A percentile compares a stretch with the other conserved stretches of the same genome.
Evolutionary conservation across 1,284 basidiomycete genomes (phyloP).

Genomic region (Dichomitus squalens): DNA sequence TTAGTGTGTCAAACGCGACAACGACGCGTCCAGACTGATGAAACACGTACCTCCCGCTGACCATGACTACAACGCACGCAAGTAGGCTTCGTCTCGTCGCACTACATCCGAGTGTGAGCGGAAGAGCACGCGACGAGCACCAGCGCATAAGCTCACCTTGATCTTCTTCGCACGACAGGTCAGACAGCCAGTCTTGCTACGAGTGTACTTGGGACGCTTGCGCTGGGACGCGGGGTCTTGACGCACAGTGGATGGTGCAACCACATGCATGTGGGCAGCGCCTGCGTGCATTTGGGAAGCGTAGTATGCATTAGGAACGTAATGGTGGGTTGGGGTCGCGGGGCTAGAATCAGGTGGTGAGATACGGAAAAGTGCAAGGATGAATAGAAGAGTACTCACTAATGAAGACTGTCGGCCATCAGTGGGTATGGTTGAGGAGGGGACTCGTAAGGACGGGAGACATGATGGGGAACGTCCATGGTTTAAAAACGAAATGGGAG

Average conservation of each 20-base stretch:
- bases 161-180: constrained; percentile 87
- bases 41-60: constrained; percentile 65
- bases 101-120: constrained; percentile 45
- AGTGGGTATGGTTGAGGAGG: constrained; percentile 38
- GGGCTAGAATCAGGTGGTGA: constrained; percentile 34
- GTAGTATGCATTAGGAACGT: constrained; percentile 47
- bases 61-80: constrained; percentile 81
- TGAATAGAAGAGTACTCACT: constrained; percentile 45
- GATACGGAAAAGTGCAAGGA: constrained; percentile 5
- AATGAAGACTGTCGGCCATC: constrained; percentile 63
- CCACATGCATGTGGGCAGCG: constrained; percentile 45
- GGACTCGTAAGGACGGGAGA: constrained; percentile 27
- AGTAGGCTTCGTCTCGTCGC: constrained; percentile 79
- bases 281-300: constrained; percentile 44
- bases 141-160: constrained; percentile 55
- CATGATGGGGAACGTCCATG: constrained; percentile 27
- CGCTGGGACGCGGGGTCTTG: constrained; percentile 55
- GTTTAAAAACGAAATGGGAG: constrained; percentile 32
- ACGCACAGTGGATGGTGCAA: constrained; percentile 40
- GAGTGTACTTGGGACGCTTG: constrained; percentile 84
- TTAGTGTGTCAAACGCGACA: constrained; percentile 4
- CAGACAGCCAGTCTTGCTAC: constrained; percentile 83
- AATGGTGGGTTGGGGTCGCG: constrained; percentile 32
- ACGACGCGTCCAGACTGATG: constrained; percentile 21
- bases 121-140: constrained; percentile 6